These are phyloP conservation scores for Sugiyamaella marilandica DNA, from an alignment of 805 yeast genomes.

Conservation along the genomic window DNA sequence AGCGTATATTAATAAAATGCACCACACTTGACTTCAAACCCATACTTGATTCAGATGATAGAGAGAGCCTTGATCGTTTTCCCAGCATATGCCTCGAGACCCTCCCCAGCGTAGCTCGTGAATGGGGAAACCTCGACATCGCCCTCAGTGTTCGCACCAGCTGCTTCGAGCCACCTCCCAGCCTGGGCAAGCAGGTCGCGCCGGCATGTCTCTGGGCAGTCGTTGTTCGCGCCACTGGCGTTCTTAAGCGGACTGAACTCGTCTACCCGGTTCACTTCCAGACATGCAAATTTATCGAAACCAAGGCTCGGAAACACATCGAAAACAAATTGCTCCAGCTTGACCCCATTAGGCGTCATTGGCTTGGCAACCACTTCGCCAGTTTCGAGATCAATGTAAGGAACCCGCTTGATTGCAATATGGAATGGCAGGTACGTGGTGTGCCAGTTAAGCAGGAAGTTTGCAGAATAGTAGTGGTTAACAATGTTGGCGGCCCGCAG, in stretches of 20 bases:
- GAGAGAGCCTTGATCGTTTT: slow-evolving; percentile 6
- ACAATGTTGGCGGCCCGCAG: slow-evolving; percentile 96
- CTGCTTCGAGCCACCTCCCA: slow-evolving; percentile 63
- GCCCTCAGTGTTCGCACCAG: slow-evolving; percentile 56
- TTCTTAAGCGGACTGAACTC: slow-evolving; percentile 96
- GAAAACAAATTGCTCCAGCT: slow-evolving; percentile 93
- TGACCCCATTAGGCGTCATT: slow-evolving; percentile 79
- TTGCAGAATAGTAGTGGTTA: slow-evolving; percentile 88
- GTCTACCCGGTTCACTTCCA: slow-evolving; percentile 78
- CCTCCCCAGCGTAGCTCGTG: slow-evolving; percentile 73
- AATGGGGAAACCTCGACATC: slow-evolving; percentile 74
- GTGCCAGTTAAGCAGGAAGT: slow-evolving; percentile 62
- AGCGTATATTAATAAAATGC: not conserved
- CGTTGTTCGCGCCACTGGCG: slow-evolving; percentile 75
- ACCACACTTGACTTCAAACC: too few relatives aligned
- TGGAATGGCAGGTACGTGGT: slow-evolving; percentile 70
- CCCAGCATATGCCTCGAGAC: slow-evolving; percentile 39
- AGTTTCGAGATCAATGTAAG: slow-evolving; percentile 45
- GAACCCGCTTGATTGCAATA: slow-evolving; percentile 86
- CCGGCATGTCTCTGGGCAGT: slow-evolving; percentile 80
- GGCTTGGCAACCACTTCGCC: slow-evolving; percentile 52
- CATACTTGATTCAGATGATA: not conserved
- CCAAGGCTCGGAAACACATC: slow-evolving; percentile 85
- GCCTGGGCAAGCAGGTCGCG: slow-evolving; percentile 59
- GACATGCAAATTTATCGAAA: slow-evolving; percentile 71